Percentiles rank a stretch among this genome's conserved stretches.
Conservation (phyloP, 345 rosid genomes). For the Carallia brachiata region DNA sequence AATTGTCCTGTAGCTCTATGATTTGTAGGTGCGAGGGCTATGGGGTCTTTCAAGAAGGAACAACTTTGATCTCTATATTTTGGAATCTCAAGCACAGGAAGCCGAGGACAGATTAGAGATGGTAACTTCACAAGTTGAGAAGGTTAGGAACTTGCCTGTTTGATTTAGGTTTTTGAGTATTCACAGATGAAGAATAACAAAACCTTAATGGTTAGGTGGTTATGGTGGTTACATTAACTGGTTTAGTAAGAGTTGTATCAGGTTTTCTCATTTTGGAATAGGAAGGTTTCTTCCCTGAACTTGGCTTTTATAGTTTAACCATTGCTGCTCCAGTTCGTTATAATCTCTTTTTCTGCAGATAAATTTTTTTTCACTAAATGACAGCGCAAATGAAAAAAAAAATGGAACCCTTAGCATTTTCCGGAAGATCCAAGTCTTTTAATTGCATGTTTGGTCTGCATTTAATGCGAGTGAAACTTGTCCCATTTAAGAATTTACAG, state of each 20-base stretch:
- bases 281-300: neutral
- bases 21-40: slow-evolving; percentile 54
- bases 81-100: slow-evolving; percentile 50
- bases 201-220: too few relatives aligned
- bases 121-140: slow-evolving; percentile 41
- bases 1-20: slow-evolving; percentile 32
- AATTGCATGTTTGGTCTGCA: neutral
- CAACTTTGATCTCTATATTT: slow-evolving; percentile 74
- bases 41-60: slow-evolving; percentile 69
- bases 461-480: neutral
- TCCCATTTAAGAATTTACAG: too few relatives aligned
- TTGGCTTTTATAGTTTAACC: neutral
- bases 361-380: neutral
- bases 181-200: neutral
- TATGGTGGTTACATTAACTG: neutral
- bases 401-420: neutral
- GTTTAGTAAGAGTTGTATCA: neutral
- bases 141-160: slow-evolving; percentile 31
- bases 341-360: neutral
- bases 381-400: too few relatives aligned
- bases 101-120: slow-evolving; percentile 45
- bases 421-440: neutral
- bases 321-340: too few relatives aligned
- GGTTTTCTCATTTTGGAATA: neutral
- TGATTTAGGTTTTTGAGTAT: neutral